Conservation (phyloP, 2,329 filamentous ascomycete species). For the Diaporthe citri region DNA sequence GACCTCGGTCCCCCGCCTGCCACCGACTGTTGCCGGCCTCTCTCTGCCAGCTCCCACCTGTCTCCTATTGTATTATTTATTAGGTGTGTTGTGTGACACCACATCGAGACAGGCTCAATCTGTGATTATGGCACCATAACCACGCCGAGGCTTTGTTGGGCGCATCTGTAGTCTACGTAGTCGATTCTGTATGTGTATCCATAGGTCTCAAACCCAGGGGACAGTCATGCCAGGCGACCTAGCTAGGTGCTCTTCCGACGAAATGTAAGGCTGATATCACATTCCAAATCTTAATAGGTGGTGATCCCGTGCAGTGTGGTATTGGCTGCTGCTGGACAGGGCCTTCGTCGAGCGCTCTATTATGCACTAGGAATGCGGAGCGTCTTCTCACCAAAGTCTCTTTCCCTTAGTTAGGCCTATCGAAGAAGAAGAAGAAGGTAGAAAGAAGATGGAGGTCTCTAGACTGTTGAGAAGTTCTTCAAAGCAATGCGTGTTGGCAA, state of each 20-base stretch:
- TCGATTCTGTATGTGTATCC: not conserved
- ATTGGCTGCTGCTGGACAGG: not conserved
- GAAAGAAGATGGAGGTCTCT: not conserved
- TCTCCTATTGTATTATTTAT: not conserved
- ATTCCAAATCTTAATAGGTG: not conserved
- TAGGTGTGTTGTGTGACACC: not conserved
- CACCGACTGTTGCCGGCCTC: not conserved
- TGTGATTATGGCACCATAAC: not conserved
- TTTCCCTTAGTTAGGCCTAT: not conserved
- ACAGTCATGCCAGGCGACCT: not conserved
- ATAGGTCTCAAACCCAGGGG: not conserved
- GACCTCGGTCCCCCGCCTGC: constrained; percentile 20
- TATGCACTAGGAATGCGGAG: not conserved
- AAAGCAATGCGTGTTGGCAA: not conserved
- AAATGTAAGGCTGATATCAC: not conserved
- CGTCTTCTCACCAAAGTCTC: not conserved
- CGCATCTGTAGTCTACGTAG: too few relatives aligned
- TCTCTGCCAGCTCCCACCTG: not conserved
- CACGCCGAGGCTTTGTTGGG: not conserved
- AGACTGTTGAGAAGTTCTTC: too few relatives aligned
- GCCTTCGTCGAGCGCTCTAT: not conserved
- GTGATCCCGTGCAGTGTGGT: not conserved
- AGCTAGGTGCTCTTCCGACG: not conserved
- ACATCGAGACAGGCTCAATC: not conserved
- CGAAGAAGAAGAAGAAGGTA: not conserved